Percentiles rank a stretch among this genome's conserved stretches.
Conservation (phyloP, 352 stramenopile species). For the Pythium sp. region DNA sequence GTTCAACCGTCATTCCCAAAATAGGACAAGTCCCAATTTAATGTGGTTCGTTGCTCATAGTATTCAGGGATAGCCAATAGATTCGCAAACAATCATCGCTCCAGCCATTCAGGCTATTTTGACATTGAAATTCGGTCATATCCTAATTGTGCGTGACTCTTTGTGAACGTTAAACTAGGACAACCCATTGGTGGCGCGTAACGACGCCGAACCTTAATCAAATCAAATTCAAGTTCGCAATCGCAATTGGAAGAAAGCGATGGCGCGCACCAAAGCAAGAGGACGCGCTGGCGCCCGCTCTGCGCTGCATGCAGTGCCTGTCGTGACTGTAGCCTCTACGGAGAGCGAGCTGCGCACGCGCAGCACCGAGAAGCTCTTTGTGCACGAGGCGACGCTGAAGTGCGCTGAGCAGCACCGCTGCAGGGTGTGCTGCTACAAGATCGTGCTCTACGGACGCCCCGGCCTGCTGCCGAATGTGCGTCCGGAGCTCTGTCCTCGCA, state of each 20-base stretch:
- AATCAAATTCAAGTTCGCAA: not conserved
- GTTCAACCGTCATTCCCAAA: not conserved
- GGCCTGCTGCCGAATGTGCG: constrained; percentile 72
- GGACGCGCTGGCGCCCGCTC: not conserved
- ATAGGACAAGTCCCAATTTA: not conserved
- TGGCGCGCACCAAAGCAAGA: not conserved
- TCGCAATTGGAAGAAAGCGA: not conserved
- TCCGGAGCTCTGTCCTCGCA: constrained; percentile 70
- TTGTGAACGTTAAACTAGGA: not conserved
- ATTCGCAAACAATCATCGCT: too few relatives aligned
- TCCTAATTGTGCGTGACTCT: not conserved
- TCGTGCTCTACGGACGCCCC: constrained; percentile 55
- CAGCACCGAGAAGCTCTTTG: constrained; percentile 53
- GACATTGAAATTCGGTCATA: not conserved
- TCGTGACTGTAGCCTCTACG: not conserved
- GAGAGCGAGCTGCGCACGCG: constrained; percentile 27
- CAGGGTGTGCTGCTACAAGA: constrained; percentile 88
- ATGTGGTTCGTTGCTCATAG: not conserved
- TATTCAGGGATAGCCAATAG: too few relatives aligned
- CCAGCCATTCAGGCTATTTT: too few relatives aligned
- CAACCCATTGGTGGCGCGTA: constrained; percentile 2
- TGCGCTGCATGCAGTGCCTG: not conserved
- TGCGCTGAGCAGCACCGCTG: constrained; percentile 69
- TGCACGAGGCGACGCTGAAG: constrained; percentile 62
- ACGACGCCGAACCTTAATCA: not conserved